Conservation (phyloP, 331 rosid genomes). For the Arachis monticola region DNA sequence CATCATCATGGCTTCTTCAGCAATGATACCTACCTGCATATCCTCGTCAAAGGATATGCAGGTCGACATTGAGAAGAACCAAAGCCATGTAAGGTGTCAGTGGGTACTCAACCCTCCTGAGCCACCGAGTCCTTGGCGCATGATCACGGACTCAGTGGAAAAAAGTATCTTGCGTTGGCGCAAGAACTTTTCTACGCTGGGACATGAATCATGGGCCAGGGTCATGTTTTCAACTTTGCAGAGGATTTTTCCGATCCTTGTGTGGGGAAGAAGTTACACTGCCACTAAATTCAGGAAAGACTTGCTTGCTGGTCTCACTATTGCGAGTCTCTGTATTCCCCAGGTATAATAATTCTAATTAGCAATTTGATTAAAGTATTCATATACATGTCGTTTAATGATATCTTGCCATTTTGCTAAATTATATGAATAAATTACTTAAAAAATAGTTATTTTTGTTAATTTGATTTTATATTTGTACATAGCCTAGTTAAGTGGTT, state of each 20-base stretch:
- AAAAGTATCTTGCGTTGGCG: constrained; percentile 34
- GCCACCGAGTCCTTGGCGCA: constrained; percentile 52
- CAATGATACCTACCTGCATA: constrained; percentile 21
- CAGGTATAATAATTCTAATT: constrained; percentile 50
- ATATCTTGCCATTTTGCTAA: no score
- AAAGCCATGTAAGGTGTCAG: constrained; percentile 37
- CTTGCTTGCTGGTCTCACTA: constrained; percentile 71
- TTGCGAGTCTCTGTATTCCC: constrained; percentile 83
- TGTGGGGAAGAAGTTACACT: constrained; percentile 60
- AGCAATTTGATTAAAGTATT: no score
- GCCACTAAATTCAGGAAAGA: constrained; percentile 56
- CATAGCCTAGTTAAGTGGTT: no score
- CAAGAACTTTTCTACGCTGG: constrained; percentile 32
- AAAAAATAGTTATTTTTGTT: no score
- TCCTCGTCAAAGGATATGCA: constrained; percentile 28
- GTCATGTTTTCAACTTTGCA: constrained; percentile 46
- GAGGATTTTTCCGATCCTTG: constrained; percentile 57
- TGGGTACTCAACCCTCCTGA: constrained; percentile 69
- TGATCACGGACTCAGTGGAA: constrained; percentile 39
- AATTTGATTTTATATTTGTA: no score
- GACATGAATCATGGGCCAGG: constrained; percentile 34
- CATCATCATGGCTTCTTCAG: constrained; percentile 42
- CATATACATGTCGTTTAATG: no score
- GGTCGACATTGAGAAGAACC: constrained; percentile 47
- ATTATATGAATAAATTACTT: no score